phyloP scores from a whole-genome alignment of 495 filamentous ascomycete genomes.

The Aspergillus bridgeri region DNA sequence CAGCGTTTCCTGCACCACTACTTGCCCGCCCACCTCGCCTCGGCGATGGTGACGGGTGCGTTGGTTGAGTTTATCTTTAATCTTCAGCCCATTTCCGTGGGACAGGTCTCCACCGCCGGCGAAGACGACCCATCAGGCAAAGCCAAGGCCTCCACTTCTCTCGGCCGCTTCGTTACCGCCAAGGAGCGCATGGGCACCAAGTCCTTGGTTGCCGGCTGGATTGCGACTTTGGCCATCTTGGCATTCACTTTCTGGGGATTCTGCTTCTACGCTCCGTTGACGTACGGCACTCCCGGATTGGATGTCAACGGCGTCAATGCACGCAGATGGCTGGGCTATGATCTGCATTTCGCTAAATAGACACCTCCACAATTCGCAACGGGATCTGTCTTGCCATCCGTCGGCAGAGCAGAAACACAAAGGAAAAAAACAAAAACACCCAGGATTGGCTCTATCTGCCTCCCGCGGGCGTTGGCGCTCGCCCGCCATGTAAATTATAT shows the following conservation, averaged over 20 bases:
- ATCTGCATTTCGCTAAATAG: slow-evolving; percentile 98
- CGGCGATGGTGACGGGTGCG: slow-evolving; percentile 91
- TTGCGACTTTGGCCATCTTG: slow-evolving; percentile 67
- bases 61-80: slow-evolving; percentile 96
- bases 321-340: slow-evolving; percentile 94
- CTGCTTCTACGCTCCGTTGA: slow-evolving; percentile 90
- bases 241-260: slow-evolving; percentile 70
- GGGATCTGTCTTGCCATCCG: too few relatives aligned
- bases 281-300: slow-evolving; percentile 93
- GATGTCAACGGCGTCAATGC: slow-evolving; percentile 73
- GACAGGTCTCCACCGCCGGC: slow-evolving; percentile 34
- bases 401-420: too few relatives aligned
- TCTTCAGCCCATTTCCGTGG: slow-evolving; percentile 58
- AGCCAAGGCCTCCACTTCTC: slow-evolving; percentile 28
- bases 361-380: background rate
- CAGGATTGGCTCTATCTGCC: too few relatives aligned
- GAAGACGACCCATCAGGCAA: slow-evolving; percentile 49
- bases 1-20: slow-evolving; percentile 76
- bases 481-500: too few relatives aligned
- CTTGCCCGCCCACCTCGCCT: slow-evolving; percentile 87
- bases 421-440: background rate
- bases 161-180: slow-evolving; percentile 57
- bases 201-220: slow-evolving; percentile 74
- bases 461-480: slow-evolving; percentile 1
- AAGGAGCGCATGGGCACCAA: slow-evolving; percentile 77